phyloP scores from a whole-genome alignment of 495 filamentous ascomycete genomes.

The Lophiostoma macrostomum region DNA sequence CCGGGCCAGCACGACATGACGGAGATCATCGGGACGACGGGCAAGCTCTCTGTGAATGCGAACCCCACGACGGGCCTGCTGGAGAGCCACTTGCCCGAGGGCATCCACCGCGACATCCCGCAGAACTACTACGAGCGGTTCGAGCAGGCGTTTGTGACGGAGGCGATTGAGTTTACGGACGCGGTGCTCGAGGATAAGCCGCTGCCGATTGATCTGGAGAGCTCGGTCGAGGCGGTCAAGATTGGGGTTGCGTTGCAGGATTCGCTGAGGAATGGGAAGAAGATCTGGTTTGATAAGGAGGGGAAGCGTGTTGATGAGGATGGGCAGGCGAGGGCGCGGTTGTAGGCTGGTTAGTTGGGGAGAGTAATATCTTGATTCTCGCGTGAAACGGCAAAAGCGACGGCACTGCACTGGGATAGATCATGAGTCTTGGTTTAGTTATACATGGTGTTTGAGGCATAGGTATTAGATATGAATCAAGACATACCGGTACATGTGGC shows the following conservation, averaged over 20 bases:
- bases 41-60: slow-evolving; percentile 57
- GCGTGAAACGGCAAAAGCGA: no score
- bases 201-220: slow-evolving; percentile 54
- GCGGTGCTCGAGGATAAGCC: slow-evolving; percentile 50
- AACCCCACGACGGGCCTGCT: slow-evolving; percentile 54
- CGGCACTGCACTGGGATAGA: no score
- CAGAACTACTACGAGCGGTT: slow-evolving; percentile 60
- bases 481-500: no score
- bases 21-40: slow-evolving; percentile 62
- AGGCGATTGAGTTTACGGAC: slow-evolving; percentile 60
- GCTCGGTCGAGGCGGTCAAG: slow-evolving; percentile 57
- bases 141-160: slow-evolving; percentile 60
- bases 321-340: slow-evolving; percentile 2
- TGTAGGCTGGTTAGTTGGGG: slow-evolving; percentile 2
- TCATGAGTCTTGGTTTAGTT: no score
- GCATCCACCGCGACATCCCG: slow-evolving; percentile 56
- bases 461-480: no score
- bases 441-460: no score
- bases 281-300: slow-evolving; percentile 56
- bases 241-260: slow-evolving; percentile 63
- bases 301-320: slow-evolving; percentile 39
- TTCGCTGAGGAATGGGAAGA: slow-evolving; percentile 52
- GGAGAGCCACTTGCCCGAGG: slow-evolving; percentile 48
- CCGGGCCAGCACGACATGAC: slow-evolving; percentile 62
- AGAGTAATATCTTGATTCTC: no score